A percentile compares a stretch with the other conserved stretches of the same genome.
Conservation (phyloP, 345 rosid species). For the Boechera divaricarpa region DNA sequence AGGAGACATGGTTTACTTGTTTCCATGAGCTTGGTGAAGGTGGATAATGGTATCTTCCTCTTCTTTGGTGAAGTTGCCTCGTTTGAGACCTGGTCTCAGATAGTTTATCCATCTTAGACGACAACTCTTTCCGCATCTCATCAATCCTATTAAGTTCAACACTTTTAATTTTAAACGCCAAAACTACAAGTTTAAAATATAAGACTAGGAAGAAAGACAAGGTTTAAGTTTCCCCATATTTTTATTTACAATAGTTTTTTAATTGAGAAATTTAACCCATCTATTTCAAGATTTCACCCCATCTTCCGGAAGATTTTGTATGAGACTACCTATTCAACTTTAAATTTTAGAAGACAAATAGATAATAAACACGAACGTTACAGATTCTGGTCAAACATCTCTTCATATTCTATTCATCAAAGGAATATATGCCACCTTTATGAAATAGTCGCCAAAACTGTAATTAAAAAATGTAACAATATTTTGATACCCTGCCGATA, state of each 20-base stretch:
- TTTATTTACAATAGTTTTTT: not conserved
- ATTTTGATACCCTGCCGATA: too few relatives aligned
- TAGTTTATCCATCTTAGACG: conserved; percentile 78
- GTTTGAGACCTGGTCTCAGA: conserved; percentile 71
- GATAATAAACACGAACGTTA: conserved; percentile 30
- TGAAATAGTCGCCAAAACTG: not conserved
- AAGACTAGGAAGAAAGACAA: not conserved
- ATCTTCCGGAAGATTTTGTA: conserved; percentile 21
- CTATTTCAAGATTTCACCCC: not conserved
- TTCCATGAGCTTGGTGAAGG: conserved; percentile 68
- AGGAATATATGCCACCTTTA: not conserved
- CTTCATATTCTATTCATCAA: conserved; percentile 9
- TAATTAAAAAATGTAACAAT: not conserved
- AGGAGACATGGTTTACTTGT: conserved; percentile 53
- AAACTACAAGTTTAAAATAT: conserved; percentile 3
- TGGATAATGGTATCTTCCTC: conserved; percentile 74
- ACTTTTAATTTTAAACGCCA: conserved; percentile 3
- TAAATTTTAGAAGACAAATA: not conserved
- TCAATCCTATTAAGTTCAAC: conserved; percentile 52
- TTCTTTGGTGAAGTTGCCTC: conserved; percentile 72
- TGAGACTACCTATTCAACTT: conserved; percentile 15
- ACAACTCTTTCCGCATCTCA: conserved; percentile 83
- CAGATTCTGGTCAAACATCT: conserved; percentile 28
- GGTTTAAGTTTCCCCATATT: not conserved
- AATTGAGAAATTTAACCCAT: conserved; percentile 2